Evolutionary conservation across 192 early-diverging fungal genomes (phyloP).

Genomic region (Podila minutissima): DNA sequence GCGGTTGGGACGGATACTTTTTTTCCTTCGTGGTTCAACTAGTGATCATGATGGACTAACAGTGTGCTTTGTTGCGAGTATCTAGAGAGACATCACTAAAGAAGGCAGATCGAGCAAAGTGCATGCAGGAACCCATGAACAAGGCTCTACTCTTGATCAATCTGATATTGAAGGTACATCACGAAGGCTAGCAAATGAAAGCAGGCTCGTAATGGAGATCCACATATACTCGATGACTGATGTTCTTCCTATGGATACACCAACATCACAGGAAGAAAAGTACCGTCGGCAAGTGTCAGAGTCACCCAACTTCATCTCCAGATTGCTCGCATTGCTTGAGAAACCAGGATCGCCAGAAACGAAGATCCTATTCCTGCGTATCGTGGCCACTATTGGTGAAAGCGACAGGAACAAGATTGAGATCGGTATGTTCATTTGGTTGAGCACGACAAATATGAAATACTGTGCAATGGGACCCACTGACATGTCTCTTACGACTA

Average conservation of each 20-base stretch:
- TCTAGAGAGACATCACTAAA: slow-evolving; percentile 24
- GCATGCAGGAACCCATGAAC: slow-evolving; percentile 43
- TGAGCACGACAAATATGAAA: background rate
- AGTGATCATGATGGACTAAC: background rate
- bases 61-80: background rate
- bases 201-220: too few relatives aligned
- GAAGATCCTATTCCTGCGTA: slow-evolving; percentile 36
- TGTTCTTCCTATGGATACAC: background rate
- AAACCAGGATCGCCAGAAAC: slow-evolving; percentile 37
- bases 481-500: background rate
- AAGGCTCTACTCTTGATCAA: slow-evolving; percentile 34
- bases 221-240: background rate
- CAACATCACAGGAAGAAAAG: slow-evolving; percentile 40
- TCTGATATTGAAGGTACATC: slow-evolving; percentile 43
- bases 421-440: slow-evolving; percentile 25
- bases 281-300: slow-evolving; percentile 40
- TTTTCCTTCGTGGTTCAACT: too few relatives aligned
- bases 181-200: background rate
- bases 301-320: slow-evolving; percentile 40
- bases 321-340: slow-evolving; percentile 37
- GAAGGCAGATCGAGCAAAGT: slow-evolving; percentile 28
- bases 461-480: background rate
- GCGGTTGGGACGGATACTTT: background rate
- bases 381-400: slow-evolving; percentile 48
- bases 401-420: slow-evolving; percentile 53